Conservation (phyloP, 1,139 yeast species). For the Kluyveromyces sp. region DNA sequence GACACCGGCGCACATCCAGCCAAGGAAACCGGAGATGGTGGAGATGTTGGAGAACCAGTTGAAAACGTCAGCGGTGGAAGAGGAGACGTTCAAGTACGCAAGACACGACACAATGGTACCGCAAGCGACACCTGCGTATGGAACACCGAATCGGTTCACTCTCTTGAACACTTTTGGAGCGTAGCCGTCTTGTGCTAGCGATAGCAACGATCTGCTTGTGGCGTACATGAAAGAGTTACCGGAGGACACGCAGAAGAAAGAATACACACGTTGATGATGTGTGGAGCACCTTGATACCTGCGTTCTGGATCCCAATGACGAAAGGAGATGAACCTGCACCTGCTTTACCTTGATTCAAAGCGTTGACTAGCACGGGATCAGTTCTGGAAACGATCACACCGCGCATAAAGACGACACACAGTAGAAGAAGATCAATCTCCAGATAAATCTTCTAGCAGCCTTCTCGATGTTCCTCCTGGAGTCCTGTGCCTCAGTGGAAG, state of each 20-base stretch:
- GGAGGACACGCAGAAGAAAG: slow-evolving; percentile 47
- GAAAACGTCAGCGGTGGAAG: slow-evolving; percentile 37
- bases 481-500: slow-evolving; percentile 43
- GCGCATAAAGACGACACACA: slow-evolving; percentile 38
- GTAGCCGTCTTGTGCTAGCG: slow-evolving; percentile 41
- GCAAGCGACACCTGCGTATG: slow-evolving; percentile 34
- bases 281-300: slow-evolving; percentile 42
- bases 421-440: slow-evolving; percentile 40
- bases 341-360: slow-evolving; percentile 31
- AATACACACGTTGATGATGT: slow-evolving; percentile 44
- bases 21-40: slow-evolving; percentile 65
- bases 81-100: slow-evolving; percentile 36
- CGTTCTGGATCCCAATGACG: slow-evolving; percentile 44
- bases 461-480: slow-evolving; percentile 42
- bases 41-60: slow-evolving; percentile 75
- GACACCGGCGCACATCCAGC: slow-evolving; percentile 61
- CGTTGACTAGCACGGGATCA: slow-evolving; percentile 34
- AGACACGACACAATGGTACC: slow-evolving; percentile 31
- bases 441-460: slow-evolving; percentile 41
- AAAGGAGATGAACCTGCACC: slow-evolving; percentile 50
- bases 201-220: slow-evolving; percentile 39
- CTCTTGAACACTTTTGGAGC: slow-evolving; percentile 42
- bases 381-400: slow-evolving; percentile 41
- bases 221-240: slow-evolving; percentile 40
- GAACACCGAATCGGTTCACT: slow-evolving; percentile 39